Conservation (phyloP, 2,329 filamentous ascomycete genomes). For the Nakataea oryzae region DNA sequence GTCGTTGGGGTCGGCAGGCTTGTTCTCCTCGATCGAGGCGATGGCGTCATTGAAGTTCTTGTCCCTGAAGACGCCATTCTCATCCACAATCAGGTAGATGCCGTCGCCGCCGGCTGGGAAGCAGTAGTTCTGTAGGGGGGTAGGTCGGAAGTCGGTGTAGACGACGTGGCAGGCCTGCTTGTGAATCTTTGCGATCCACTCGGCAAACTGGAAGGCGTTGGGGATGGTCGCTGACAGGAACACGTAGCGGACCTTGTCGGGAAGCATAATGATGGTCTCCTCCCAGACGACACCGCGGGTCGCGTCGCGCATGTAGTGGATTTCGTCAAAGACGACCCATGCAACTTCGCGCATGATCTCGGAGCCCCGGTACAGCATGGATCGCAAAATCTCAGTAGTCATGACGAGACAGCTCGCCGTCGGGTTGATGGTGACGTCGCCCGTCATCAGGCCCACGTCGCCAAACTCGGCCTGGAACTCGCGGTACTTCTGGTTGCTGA, state of each 20-base stretch:
- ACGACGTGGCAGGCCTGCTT: slow-evolving; percentile 97
- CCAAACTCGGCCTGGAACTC: slow-evolving; percentile 94
- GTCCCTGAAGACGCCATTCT: slow-evolving; percentile 92
- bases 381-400: slow-evolving; percentile 98
- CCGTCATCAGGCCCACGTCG: slow-evolving; percentile 96
- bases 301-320: slow-evolving; percentile 97
- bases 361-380: slow-evolving; percentile 95
- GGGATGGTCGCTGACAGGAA: slow-evolving; percentile 97
- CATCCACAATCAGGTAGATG: slow-evolving; percentile 89
- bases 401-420: slow-evolving; percentile 97
- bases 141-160: slow-evolving; percentile 96
- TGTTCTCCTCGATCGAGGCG: slow-evolving; percentile 77
- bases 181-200: slow-evolving; percentile 98
- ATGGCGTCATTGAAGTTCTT: slow-evolving; percentile 97
- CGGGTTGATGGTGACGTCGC: slow-evolving; percentile 98
- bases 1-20: slow-evolving; percentile 74
- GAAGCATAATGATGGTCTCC: slow-evolving; percentile 94
- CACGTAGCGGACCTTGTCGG: slow-evolving; percentile 97
- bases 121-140: slow-evolving; percentile 94
- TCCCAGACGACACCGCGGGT: slow-evolving; percentile 95
- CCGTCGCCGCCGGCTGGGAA: slow-evolving; percentile 89
- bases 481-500: slow-evolving; percentile 97
- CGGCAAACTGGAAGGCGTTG: slow-evolving; percentile 97
- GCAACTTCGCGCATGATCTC: slow-evolving; percentile 99
- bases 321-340: slow-evolving; percentile 98